A percentile compares a stretch with the other conserved stretches of the same genome.
These are phyloP conservation scores for Sporisorium sorghi DNA, from an alignment of 1,284 basidiomycete species.

Conservation along the genomic window DNA sequence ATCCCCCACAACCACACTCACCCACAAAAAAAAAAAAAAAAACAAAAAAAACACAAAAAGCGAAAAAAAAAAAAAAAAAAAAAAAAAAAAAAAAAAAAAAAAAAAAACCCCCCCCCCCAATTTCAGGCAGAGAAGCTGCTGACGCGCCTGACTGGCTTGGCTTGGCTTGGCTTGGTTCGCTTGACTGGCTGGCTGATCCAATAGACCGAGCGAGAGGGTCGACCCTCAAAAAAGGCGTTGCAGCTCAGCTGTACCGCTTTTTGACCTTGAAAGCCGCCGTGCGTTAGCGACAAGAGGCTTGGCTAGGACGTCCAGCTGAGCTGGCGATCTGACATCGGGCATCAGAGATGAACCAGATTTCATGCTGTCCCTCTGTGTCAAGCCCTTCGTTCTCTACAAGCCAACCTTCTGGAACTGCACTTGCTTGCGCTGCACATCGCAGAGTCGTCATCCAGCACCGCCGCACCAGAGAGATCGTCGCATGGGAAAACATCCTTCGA, in stretches of 20 bases:
- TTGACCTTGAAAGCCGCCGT: background rate
- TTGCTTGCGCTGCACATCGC: no score
- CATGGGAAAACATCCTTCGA: background rate
- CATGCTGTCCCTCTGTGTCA: background rate
- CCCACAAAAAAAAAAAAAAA: no score
- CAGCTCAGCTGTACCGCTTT: conserved; percentile 1
- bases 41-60: no score
- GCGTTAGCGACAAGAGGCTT: background rate
- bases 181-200: background rate
- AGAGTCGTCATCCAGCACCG: background rate
- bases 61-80: no score
- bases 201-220: background rate
- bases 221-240: background rate
- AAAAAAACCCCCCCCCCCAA: no score
- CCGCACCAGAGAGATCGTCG: background rate
- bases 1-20: no score
- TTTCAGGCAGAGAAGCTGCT: no score
- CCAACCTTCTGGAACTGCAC: no score
- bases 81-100: no score
- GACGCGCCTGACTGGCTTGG: background rate
- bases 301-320: background rate
- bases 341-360: background rate
- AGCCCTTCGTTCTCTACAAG: no score
- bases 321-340: conserved; percentile 8
- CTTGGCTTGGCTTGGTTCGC: no score